These are phyloP conservation scores for Mentha longifolia DNA, from an alignment of 257 asterid species.

Conservation along the genomic window DNA sequence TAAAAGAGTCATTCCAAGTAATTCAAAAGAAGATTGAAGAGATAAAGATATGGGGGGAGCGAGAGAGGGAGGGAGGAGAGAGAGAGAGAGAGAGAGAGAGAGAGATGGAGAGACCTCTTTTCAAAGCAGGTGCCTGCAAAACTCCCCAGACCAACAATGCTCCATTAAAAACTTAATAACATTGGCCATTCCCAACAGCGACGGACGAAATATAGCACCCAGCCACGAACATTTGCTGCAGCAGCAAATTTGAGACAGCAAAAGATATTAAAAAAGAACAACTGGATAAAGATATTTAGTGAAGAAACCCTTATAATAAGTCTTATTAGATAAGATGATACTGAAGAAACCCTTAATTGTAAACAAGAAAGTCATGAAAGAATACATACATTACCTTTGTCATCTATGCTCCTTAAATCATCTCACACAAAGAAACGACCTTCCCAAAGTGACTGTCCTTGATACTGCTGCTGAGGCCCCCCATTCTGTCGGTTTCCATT, in stretches of 20 bases:
- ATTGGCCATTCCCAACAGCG: conserved; percentile 65
- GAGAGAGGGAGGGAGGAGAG: too few species aligned
- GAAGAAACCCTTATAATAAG: not conserved
- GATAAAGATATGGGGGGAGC: not conserved
- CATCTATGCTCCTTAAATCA: conserved; percentile 50
- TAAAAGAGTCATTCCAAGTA: not conserved
- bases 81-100: conserved; percentile 31
- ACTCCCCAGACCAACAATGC: conserved; percentile 80
- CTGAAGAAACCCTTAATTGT: not conserved
- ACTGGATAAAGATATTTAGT: not conserved
- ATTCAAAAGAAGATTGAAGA: not conserved
- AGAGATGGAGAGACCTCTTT: conserved; percentile 48
- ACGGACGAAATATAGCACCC: conserved; percentile 69
- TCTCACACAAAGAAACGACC: conserved; percentile 79
- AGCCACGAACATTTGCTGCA: conserved; percentile 49
- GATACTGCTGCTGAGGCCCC: conserved; percentile 65
- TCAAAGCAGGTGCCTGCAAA: conserved; percentile 79
- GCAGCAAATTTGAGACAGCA: conserved; percentile 48
- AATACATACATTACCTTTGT: conserved; percentile 38
- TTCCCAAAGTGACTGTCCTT: conserved; percentile 78
- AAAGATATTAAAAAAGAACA: conserved; percentile 22
- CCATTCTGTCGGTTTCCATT: conserved; percentile 60
- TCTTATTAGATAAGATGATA: conserved; percentile 1
- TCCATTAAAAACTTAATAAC: conserved; percentile 72
- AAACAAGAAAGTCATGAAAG: not conserved